Evolutionary conservation across 345 rosid genomes (phyloP), one percentile per base, ranked within the genome.

Genomic region (Aegle marmelos): DNA sequence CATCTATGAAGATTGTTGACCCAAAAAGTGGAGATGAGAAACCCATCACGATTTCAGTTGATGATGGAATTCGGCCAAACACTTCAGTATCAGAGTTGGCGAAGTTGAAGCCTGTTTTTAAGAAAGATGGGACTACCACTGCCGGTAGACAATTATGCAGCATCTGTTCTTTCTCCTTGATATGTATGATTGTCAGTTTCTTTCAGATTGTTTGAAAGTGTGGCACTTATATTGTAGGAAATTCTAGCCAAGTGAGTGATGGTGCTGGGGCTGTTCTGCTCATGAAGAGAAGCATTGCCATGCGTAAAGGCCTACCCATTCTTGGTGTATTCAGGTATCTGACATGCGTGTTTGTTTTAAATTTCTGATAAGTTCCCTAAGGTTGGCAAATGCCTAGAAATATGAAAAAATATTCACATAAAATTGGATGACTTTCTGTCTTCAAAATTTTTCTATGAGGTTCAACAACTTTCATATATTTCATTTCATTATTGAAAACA

Each of bases 191-290:
- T 9, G 60, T 63, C 21, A 53, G 70, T 57, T 72, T 41, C 39
- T 63, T 71, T 54, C 48, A 27, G 45, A 25, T 21, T 39, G 36
- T 60, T 78, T 41, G 31, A 65, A 65, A 36, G 2, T 65, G 8
- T 74, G n/a, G 64, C 64, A 17, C 31, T 45, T 81, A 31, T 75
- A 7, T 71, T 72, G 76, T 80, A 93, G 99, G 99, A 72, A 95
- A 93, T 81, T 92, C 99, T 76, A 95, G 98, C 86, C 99, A 95
- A 88, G 84, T 93, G 63, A 92, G 82, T 87, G 99, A 93, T 79
- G 98, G 99, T 61, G 97, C 99, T 69, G 99, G 94, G 60, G 99
- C 98, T 75, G 98, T 93, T 67, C 88, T 95, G 73, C 96, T 93
- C 61, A 95, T 95, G 99, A 91, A 85, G 87, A 95, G 97, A 85